These are phyloP conservation scores for Pelargonium nanum DNA, from an alignment of 345 rosid species.

Conservation along the genomic window DNA sequence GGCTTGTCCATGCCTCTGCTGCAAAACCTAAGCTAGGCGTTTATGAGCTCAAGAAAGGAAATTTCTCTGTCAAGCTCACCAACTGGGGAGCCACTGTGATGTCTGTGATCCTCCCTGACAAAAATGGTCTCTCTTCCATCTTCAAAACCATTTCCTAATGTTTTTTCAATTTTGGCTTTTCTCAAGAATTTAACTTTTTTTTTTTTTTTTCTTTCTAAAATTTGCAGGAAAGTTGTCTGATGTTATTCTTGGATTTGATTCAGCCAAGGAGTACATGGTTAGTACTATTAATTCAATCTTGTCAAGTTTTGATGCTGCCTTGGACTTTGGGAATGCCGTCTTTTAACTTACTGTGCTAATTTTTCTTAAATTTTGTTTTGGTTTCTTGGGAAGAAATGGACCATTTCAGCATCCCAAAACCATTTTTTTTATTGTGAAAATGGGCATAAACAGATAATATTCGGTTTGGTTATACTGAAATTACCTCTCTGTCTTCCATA, in stretches of 20 bases:
- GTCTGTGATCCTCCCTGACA: slow-evolving; percentile 67
- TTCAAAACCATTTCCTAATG: background rate
- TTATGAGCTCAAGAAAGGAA: slow-evolving; percentile 67
- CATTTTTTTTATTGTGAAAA: too few relatives aligned
- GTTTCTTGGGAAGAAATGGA: background rate
- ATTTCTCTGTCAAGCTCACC: slow-evolving; percentile 49
- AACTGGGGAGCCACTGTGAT: slow-evolving; percentile 82
- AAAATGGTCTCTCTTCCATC: slow-evolving; percentile 37
- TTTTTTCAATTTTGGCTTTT: background rate
- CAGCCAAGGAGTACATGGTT: slow-evolving; percentile 53
- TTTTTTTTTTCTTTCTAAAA: slow-evolving; percentile 7
- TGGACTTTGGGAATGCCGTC: background rate
- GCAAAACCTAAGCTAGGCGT: slow-evolving; percentile 23
- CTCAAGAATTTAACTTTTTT: background rate
- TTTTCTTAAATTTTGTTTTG: too few relatives aligned
- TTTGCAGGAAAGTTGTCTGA: slow-evolving; percentile 60
- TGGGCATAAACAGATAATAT: too few relatives aligned
- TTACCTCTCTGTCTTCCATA: background rate
- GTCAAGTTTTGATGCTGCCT: background rate
- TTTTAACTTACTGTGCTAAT: too few relatives aligned
- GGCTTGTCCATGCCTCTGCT: background rate
- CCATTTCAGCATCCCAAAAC: background rate
- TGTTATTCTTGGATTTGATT: slow-evolving; percentile 68
- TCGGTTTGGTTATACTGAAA: background rate
- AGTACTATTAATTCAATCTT: background rate